phyloP scores from a whole-genome alignment of 2,329 filamentous ascomycete species.

The Periconia macrospinosa region DNA sequence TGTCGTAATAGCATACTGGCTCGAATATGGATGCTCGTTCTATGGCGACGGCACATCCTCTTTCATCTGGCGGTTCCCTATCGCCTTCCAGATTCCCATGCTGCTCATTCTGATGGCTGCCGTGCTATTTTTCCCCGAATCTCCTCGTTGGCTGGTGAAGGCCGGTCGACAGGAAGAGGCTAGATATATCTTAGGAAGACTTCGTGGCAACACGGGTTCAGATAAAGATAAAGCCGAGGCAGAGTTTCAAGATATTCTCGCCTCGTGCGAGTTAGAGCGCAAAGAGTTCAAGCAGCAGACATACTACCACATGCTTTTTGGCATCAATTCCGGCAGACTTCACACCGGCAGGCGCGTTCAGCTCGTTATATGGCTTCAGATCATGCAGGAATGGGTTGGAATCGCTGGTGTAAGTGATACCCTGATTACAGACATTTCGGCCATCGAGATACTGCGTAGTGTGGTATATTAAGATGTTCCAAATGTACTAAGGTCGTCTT shows the following conservation, averaged over 20 bases:
- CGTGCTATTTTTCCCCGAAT: constrained; percentile 71
- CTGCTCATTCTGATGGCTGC: constrained; percentile 58
- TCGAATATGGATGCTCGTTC: constrained; percentile 59
- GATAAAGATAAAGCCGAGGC: constrained; percentile 46
- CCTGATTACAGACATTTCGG: no score
- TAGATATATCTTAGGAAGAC: constrained; percentile 63
- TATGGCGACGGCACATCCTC: constrained; percentile 60
- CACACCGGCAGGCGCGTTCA: constrained; percentile 70
- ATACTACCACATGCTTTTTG: constrained; percentile 69
- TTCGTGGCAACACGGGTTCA: constrained; percentile 62
- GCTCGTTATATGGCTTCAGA: constrained; percentile 71
- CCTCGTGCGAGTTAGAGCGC: constrained; percentile 62
- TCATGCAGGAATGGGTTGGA: constrained; percentile 71
- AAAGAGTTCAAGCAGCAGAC: constrained; percentile 54
- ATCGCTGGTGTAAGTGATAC: constrained; percentile 61
- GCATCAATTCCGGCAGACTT: constrained; percentile 64
- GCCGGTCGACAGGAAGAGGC: constrained; percentile 68
- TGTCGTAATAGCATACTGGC: constrained; percentile 63
- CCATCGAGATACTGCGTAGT: no score
- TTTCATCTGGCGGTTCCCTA: constrained; percentile 69
- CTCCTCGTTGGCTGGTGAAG: constrained; percentile 68
- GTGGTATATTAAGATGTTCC: no score
- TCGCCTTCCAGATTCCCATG: constrained; percentile 70
- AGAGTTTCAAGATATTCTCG: constrained; percentile 68
- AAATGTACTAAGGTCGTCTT: no score